Evolutionary conservation across 192 early-diverging fungal species (phyloP), one percentile per base, ranked within the genome.

Genomic region (Funneliformis geosporum): DNA sequence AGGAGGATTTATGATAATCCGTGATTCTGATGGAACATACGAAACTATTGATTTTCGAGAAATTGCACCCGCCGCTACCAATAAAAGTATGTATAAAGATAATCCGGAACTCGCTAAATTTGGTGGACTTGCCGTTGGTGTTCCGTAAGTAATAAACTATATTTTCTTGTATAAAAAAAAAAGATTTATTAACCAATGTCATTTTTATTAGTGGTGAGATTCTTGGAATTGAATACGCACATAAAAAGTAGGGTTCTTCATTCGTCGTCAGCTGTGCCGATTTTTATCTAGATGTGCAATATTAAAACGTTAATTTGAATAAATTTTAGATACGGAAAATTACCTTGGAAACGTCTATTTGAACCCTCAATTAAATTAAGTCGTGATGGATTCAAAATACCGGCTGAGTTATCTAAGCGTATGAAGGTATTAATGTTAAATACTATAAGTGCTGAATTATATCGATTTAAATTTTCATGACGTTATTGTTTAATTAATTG

Each of bases 1-100:
- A 11, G 97, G 97, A 39, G 97, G 97, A 8, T 97, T 99, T 81
- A 95, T 97, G 93, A 86, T 95, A 9, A 87, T 97, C 11, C 89
- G 94, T 42, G 80, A 86, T 5, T 80, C 86, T 5, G 89, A 90
- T 70, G 90, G 89, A 0, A 88, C 82, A 2, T 82, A 84, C 38
- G 90, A 92, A 59, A 87, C 92, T 21, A 89, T 99, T 55, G 95
- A 99, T 81, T 99, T 97, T 74, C 85, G 97, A 28, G 97, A 99
- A 81, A 84, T 86, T 1, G 97, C 97, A 11, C 95, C 95, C 9
- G 82, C 83, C 44, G 92, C 91, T 11, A 88, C 94, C 7, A 84
- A 79, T n/a, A 85, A 80, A 38, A 89, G 94, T 77, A 97, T 99
- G 96, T 97, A 90, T 86, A 83, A 88, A 60, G 74, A 91, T 0